Base-by-base conservation (phyloP, 1,139 yeast genomes). In the Nadsonia commutata region DNA sequence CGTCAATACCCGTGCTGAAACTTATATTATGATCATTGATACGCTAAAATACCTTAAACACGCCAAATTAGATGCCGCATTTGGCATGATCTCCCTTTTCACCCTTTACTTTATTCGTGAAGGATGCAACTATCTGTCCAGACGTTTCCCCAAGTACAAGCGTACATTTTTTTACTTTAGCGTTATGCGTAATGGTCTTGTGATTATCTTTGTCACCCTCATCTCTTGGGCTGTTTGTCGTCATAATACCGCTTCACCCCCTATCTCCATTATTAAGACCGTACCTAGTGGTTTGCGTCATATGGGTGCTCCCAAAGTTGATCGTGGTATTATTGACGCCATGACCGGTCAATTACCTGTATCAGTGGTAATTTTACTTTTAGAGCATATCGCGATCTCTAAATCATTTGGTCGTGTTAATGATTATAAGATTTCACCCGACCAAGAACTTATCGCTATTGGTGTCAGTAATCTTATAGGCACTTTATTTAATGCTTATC, bases 331-430 rank as follows among this genome's bases (percentile, higher is more conserved):
- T 39, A 65, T 78, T 43, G 55, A 64, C 16, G 74, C 72, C 37
- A 63, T 88, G 63, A 90, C 82, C 7, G 65, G 80, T 3, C 93
- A 86, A 57, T 65, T 88, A 43, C 96, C 96, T 3, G 90, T 86
- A 33, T 80, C 95, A 13, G 74, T 79, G 23, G 80, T 88, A 51
- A 78, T 88, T 46, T 70, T 88, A 52, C 72, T 88, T 48, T 70
- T 88, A 52, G 96, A 88, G 63, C 97, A 88, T 61, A 86, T 88
- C 59, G 90, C 96, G 45, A 88, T 88, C 55, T 72, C 96, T 45
- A 88, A 86, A 62, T 84, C 95, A 2, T 88, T 88, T 58, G 97
- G 95, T 49, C 74, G 96, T 64, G 68, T 86, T 52, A 86, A 88
- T 58, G 95, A 84, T 60, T 88, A 88, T 64, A 84, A 83, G 56